Base-by-base conservation (phyloP, 306 rosid genomes). In the Medicago arabica region DNA sequence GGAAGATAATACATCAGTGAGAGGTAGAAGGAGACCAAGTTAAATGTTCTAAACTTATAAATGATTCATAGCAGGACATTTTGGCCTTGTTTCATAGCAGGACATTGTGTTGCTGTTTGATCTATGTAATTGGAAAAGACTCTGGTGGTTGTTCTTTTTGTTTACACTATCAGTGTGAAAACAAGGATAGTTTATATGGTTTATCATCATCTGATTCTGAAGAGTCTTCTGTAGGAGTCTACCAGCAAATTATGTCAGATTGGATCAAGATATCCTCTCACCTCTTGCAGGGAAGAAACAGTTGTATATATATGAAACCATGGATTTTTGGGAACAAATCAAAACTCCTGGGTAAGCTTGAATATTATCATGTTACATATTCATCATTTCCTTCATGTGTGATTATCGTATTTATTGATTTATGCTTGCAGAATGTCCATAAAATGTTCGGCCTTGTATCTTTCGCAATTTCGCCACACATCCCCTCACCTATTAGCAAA, bases 221-320 rank as follows among this genome's bases (percentile, higher is more conserved):
- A 69, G 47, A 40, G 57, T 71, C 47, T 77, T 69, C 31, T 23
- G 38, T 86, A 95, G 99, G 96, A 92, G 63, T 60, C 84, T 78
- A 76, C 86, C 96, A 7, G 53, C 92, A 16, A 85, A 85, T 86
- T 95, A 82, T 75, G 97, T 92, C 78, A 86, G 99, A 83, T 69
- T 95, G 87, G 99, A 95, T 88, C 99, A 95, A 89, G 97, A 95
- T 82, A 95, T 95, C 76, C 88, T 95, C 75, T 85, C 99, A 58
- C 97, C 99, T 75, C 88, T 95, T 65, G 99, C 99, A 0, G 99
- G 99, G 75, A 95, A 95, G 91, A 89, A 92, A 66, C 92, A 92
- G 81, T 86, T 95, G 31, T 92, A 88, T 61, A 89, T 96, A 14
- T 87, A 95, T 63, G 97, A 95, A 85, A 89, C 92, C 59, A 75